Evolutionary conservation across 805 yeast genomes (phyloP).

Genomic region (Kuraishia piskuri): DNA sequence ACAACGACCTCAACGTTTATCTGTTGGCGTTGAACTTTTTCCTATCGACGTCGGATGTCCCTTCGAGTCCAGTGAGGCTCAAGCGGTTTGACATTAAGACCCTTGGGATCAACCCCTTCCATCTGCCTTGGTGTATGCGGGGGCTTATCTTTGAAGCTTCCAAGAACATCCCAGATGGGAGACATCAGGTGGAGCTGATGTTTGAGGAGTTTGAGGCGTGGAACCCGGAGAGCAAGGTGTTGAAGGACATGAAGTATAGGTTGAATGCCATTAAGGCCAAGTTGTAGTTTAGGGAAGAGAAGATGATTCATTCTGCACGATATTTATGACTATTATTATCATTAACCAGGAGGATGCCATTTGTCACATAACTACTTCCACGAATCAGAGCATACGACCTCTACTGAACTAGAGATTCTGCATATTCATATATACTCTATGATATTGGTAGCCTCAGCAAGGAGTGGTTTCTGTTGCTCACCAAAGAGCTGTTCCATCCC

Average conservation of each 20-base stretch:
- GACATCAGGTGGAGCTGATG: constrained; percentile 50
- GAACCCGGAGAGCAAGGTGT: constrained; percentile 77
- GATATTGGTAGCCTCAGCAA: constrained; percentile 94
- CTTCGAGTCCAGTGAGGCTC: constrained; percentile 17
- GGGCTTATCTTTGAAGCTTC: constrained; percentile 59
- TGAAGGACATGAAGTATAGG: constrained; percentile 73
- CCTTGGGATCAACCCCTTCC: constrained; percentile 71
- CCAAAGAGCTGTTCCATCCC: constrained; percentile 62
- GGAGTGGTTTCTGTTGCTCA: constrained; percentile 84
- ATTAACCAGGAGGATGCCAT: too few relatives aligned
- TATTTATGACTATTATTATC: too few relatives aligned
- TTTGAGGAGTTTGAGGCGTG: constrained; percentile 72
- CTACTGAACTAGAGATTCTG: too few relatives aligned
- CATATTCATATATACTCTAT: too few relatives aligned
- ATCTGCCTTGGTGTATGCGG: constrained; percentile 88
- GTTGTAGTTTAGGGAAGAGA: constrained; percentile 10
- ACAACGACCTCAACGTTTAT: constrained; percentile 79
- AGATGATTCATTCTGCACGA: too few relatives aligned
- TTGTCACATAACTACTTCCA: too few relatives aligned
- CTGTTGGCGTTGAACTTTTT: constrained; percentile 69
- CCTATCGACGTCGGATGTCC: constrained; percentile 59
- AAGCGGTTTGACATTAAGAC: constrained; percentile 50
- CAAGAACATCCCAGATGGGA: constrained; percentile 27
- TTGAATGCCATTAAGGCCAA: constrained; percentile 26
- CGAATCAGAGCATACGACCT: too few relatives aligned